Evolutionary conservation across 2,329 filamentous ascomycete genomes (phyloP).

Genomic region (Aureobasidium sp.): DNA sequence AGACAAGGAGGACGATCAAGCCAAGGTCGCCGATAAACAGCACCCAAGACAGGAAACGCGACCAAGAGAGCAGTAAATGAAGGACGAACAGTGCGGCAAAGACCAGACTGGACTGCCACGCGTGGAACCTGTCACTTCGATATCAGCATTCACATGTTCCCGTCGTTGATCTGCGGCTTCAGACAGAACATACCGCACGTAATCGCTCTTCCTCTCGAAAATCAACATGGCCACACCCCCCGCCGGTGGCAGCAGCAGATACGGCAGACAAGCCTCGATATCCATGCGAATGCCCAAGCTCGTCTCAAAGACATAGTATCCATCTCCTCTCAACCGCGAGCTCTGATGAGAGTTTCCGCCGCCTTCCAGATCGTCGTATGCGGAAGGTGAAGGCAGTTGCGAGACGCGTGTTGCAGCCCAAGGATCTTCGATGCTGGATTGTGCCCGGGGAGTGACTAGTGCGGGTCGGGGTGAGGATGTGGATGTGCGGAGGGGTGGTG

Average conservation of each 20-base stretch:
- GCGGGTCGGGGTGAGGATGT: conserved; percentile 49
- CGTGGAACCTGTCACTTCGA: conserved; percentile 66
- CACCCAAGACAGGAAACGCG: conserved; percentile 73
- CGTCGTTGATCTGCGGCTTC: no score
- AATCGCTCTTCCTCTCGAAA: conserved; percentile 90
- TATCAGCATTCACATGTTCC: conserved; percentile 2
- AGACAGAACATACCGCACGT: conserved; percentile 60
- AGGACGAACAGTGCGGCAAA: conserved; percentile 53
- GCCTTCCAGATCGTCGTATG: conserved; percentile 27
- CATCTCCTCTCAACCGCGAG: conserved; percentile 41
- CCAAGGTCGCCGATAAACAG: conserved; percentile 69
- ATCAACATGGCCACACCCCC: conserved; percentile 80
- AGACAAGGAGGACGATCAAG: conserved; percentile 67
- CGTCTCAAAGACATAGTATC: conserved; percentile 71
- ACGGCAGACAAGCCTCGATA: conserved; percentile 85
- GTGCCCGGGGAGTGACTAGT: conserved; percentile 37
- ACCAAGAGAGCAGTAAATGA: conserved; percentile 84
- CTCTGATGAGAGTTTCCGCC: conserved; percentile 24
- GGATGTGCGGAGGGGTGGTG: conserved; percentile 52
- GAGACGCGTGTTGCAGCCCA: conserved; percentile 36
- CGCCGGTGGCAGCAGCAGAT: conserved; percentile 74
- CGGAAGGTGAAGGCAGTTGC: conserved; percentile 33
- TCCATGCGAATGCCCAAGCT: conserved; percentile 79
- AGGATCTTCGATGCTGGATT: conserved; percentile 32
- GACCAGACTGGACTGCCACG: conserved; percentile 62